Evolutionary conservation across 2,329 filamentous ascomycete species (phyloP).

Genomic region (Colletotrichum sansevieriae): DNA sequence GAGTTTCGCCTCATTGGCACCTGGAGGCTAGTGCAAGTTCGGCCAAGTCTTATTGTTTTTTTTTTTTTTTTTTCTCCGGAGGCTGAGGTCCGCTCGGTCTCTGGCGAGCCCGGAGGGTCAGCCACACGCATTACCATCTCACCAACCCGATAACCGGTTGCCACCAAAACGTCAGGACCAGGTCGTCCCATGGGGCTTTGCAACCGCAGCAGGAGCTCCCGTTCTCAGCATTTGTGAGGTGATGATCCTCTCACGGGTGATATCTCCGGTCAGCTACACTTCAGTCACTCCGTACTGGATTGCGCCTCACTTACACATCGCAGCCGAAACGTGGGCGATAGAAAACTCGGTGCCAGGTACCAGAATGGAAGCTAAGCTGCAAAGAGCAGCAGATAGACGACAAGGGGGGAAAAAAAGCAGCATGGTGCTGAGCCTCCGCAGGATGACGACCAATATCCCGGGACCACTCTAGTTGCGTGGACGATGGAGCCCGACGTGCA

Average conservation of each 20-base stretch:
- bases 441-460: slow-evolving; percentile 36
- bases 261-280: neutral
- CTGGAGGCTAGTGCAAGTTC: slow-evolving; percentile 15
- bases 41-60: neutral
- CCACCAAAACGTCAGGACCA: slow-evolving; percentile 8
- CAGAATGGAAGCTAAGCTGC: neutral
- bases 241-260: neutral
- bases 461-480: slow-evolving; percentile 37
- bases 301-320: neutral
- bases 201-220: neutral
- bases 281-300: no score
- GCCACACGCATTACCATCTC: slow-evolving; percentile 33
- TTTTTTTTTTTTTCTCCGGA: neutral
- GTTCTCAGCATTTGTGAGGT: neutral
- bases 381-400: neutral
- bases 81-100: slow-evolving; percentile 11
- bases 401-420: neutral
- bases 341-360: slow-evolving; percentile 26
- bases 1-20: slow-evolving; percentile 10
- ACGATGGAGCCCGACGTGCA: slow-evolving; percentile 29
- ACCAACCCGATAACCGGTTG: slow-evolving; percentile 31
- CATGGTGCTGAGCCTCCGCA: slow-evolving; percentile 35
- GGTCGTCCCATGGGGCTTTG: slow-evolving; percentile 22
- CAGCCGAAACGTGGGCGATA: slow-evolving; percentile 21
- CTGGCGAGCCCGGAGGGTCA: slow-evolving; percentile 33